Evolutionary conservation across 768 basidiomycete genomes (phyloP), one percentile per base, ranked within the genome.

Genomic region (Amanita jacksonii): DNA sequence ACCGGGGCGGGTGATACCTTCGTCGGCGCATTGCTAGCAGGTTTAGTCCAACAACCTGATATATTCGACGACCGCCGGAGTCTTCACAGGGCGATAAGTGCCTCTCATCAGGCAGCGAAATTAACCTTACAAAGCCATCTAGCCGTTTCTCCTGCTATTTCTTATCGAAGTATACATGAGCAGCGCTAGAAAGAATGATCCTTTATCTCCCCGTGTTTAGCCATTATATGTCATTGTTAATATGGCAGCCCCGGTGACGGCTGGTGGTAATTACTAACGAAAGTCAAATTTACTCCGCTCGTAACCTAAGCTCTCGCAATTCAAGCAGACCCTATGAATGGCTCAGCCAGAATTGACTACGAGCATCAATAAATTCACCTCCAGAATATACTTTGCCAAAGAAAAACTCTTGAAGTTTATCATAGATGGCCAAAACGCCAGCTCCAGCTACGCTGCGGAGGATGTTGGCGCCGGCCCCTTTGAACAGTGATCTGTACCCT

Each of bases 1-100:
- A 97, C 93, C 0, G 94, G 94, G 1, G 92, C 88, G 1, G 93
- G 93, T 0, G 93, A 97, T 62, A 82, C 87, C 3, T 74, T 96
- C 19, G 91, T 87, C 1, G 93, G 92, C 5, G 77, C 83, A 1
- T 55, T 96, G 23, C 60, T 93, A n/a, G 83, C 89, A 4, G 65
- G 67, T 7, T 61, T 91, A n/a, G 62, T 67, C 9, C 59, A 67
- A 5, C 52, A 67, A 16, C 71, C 68, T 8, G 52, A 58, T 18
- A 56, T 64, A 4, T 75, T 85, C 46, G 59, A 65, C n/a, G 60
- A 67, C 43, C 76, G 73, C 9, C 46, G 48, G 3, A 52, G 62
- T 2, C 52, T 88, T 45, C 66, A 66, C 1, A 51, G 56, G 13
- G 57, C 69, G 3, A 65, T 90, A 10, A 60, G 60, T 15, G 56